Evolutionary conservation across 2,329 filamentous ascomycete species (phyloP).

Genomic region (Penicillium polonicum): DNA sequence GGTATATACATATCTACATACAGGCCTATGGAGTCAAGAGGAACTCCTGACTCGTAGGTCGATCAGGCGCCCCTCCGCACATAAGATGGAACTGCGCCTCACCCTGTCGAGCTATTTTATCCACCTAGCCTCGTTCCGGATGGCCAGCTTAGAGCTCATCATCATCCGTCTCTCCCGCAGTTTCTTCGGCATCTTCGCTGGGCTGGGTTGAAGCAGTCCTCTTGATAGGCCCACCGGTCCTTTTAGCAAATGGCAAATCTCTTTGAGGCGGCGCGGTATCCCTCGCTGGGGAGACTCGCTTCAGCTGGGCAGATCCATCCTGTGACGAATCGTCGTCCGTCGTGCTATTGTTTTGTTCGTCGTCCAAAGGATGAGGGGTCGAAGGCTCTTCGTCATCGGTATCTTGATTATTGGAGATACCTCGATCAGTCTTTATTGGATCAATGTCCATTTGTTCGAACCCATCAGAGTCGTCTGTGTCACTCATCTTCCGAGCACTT

Average conservation of each 20-base stretch:
- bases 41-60: neutral
- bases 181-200: slow-evolving; percentile 25
- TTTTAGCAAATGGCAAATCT: slow-evolving; percentile 43
- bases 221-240: slow-evolving; percentile 5
- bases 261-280: slow-evolving; percentile 36
- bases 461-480: slow-evolving; percentile 32
- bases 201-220: slow-evolving; percentile 4
- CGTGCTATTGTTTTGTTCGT: slow-evolving; percentile 32
- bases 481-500: slow-evolving; percentile 20
- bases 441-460: slow-evolving; percentile 43
- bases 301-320: neutral
- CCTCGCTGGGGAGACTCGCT: neutral
- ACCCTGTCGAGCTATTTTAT: neutral
- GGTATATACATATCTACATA: neutral
- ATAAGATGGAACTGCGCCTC: neutral
- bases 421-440: slow-evolving; percentile 11
- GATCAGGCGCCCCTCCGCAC: neutral
- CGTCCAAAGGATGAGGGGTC: slow-evolving; percentile 37
- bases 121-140: neutral
- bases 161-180: slow-evolving; percentile 41
- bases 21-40: neutral
- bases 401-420: slow-evolving; percentile 18
- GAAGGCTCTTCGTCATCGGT: slow-evolving; percentile 29
- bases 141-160: slow-evolving; percentile 38
- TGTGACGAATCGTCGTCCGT: slow-evolving; percentile 30